Base-by-base conservation (phyloP, 208 protist genomes). In the Leishmania major region DNA sequence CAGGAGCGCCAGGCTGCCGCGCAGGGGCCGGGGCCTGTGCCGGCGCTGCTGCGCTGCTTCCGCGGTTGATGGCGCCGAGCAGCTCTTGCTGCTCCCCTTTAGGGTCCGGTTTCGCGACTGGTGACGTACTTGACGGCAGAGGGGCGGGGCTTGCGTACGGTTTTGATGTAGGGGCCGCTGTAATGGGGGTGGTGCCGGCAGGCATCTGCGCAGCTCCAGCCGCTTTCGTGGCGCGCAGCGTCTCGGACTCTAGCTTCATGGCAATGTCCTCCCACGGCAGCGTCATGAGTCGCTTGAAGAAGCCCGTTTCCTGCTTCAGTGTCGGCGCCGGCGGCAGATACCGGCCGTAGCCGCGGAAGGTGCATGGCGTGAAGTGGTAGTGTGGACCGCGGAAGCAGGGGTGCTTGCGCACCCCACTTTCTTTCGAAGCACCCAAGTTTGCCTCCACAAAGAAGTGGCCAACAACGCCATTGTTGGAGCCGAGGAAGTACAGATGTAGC, bases 231-330 rank as follows among this genome's bases (percentile, higher is more conserved):
- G 83, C 78, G 45, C 87, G 84, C 60, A 96, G 84, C 75, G 91
- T 93, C 74, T 94, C 84, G 15, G 82, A 89, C 77, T 95, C 94
- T 3, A 97, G 59, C 86, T 95, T 94, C 37, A 91, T 75, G 1
- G 89, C 91, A 59, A 95, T 86, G 51, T 97, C 94, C 83, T 96
- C 92, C 91, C 92, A 97, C 67, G 94, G 92, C 28, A 91, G 81
- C 57, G 89, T 92, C 92, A 95, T 94, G 73, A 96, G 86, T 51
- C 94, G 91, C 74, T 96, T 95, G 84, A 97, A 92, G 84, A 97
- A 94, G 70, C 88, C 87, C 11, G 89, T 93, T 78, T 97, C 91
- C 75, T 94, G 88, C 87, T 97, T 97, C 78, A 93, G 81, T 59
- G 92, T 93, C 47, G 88, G 90, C 28, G 82, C 87, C 5, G 91